A percentile compares a stretch with the other conserved stretches of the same genome.
Evolutionary conservation across 768 basidiomycete species (phyloP).

Genomic region (Dacryopinax primogenitus): DNA sequence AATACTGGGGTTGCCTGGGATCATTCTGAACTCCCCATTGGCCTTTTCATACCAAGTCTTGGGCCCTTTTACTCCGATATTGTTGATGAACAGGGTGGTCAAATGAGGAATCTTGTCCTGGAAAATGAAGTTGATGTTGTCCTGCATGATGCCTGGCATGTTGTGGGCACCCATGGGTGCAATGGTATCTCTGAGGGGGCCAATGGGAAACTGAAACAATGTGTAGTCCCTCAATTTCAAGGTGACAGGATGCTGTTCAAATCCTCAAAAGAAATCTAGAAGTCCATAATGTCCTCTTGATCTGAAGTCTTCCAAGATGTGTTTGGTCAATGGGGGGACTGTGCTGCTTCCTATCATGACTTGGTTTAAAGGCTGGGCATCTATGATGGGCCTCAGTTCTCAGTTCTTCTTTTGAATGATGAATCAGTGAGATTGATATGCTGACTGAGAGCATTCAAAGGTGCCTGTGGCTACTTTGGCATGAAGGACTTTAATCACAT

Average conservation of each 20-base stretch:
- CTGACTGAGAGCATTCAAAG: constrained; percentile 31
- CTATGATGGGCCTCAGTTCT: constrained; percentile 29
- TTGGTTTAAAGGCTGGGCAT: constrained; percentile 30
- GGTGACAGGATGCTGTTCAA: constrained; percentile 26
- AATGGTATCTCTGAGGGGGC: constrained; percentile 23
- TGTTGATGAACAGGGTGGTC: constrained; percentile 32
- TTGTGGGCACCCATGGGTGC: constrained; percentile 37
- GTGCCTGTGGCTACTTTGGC: constrained; percentile 31
- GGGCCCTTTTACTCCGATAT: constrained; percentile 29
- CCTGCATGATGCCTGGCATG: constrained; percentile 31
- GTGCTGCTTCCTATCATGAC: constrained; percentile 31
- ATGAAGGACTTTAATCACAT: constrained; percentile 27
- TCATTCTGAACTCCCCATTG: constrained; percentile 26
- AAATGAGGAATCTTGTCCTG: constrained; percentile 31
- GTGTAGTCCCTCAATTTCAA: constrained; percentile 29
- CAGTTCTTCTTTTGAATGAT: constrained; percentile 27
- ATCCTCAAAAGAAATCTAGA: constrained; percentile 25
- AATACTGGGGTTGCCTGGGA: constrained; percentile 30
- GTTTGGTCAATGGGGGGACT: constrained; percentile 27
- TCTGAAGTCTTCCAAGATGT: constrained; percentile 27
- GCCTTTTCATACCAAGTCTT: constrained; percentile 22
- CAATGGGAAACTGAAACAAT: constrained; percentile 32
- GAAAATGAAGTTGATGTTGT: constrained; percentile 30
- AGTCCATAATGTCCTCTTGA: constrained; percentile 22
- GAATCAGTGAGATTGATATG: constrained; percentile 32